Evolutionary conservation across 2,329 filamentous ascomycete genomes (phyloP), one percentile per base, ranked within the genome.

Genomic region (Sphaerostilbella broomeana): DNA sequence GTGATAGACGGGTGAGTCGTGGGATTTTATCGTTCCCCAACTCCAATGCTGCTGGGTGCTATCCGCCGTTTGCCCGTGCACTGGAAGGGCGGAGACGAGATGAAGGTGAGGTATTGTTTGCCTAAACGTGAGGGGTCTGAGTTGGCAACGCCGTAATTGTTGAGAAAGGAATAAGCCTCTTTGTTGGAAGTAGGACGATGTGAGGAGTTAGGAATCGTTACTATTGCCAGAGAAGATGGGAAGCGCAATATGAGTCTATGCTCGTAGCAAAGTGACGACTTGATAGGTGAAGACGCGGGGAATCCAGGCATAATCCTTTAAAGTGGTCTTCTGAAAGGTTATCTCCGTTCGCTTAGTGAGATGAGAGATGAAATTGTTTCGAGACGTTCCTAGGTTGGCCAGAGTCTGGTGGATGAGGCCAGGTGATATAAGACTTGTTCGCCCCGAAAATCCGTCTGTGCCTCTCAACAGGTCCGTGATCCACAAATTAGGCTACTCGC

Each of bases 141-240:
- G n/a, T n/a, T n/a, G n/a, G n/a, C n/a, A n/a, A n/a, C n/a, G n/a
- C n/a, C n/a, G n/a, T n/a, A n/a, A n/a, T n/a, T n/a, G n/a, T n/a
- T n/a, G n/a, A n/a, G n/a, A n/a, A n/a, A n/a, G n/a, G n/a, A n/a
- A n/a, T n/a, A n/a, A n/a, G 41, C 17, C 38, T 45, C 16, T 43
- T 32, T 18, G 12, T 29, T 29, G 10, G 29, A 21, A 15, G 40
- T 41, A 17, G 44, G 45, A 4, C 48, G 51, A 38, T 53, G 54
- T 15, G 49, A 52, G 26, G 51, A 52, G 37, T 54, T 55, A 15
- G 47, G 45, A 29, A 48, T 29, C 7, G 20, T 21, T 9, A 21
- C 22, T 7, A 33, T 10, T n/a, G 33, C 31, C 3, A 13, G 7
- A 25, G 20, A n/a, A 17, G 26, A 18, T 16, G 28, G n/a, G 38